Evolutionary conservation across 1,284 basidiomycete species (phyloP).

Genomic region (Cutaneotrichosporon sp.): DNA sequence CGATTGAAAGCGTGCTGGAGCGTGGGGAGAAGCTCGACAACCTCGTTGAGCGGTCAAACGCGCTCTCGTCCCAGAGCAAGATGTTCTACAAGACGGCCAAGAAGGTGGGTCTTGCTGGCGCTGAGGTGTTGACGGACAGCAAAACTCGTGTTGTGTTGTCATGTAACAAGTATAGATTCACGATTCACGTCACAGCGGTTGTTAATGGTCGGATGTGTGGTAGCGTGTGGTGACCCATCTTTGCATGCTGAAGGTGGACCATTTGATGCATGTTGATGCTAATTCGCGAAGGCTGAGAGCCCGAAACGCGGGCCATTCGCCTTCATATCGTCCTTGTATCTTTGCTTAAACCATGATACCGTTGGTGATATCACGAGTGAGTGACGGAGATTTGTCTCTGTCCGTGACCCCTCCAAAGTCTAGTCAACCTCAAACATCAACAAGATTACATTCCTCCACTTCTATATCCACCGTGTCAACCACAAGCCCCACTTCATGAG

Average conservation of each 20-base stretch:
- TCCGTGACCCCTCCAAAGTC: too few relatives aligned
- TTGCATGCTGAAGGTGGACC: background rate
- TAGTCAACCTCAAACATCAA: background rate
- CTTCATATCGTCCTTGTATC: too few relatives aligned
- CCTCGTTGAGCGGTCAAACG: constrained; percentile 90
- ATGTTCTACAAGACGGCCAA: constrained; percentile 93
- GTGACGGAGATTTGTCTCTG: too few relatives aligned
- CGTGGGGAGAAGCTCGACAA: constrained; percentile 97
- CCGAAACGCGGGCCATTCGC: too few relatives aligned
- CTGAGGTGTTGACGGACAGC: constrained; percentile 51
- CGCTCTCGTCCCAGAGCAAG: constrained; percentile 86
- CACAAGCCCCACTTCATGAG: background rate
- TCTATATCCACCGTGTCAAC: background rate
- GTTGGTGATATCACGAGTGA: too few relatives aligned
- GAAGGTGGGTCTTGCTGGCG: constrained; percentile 61
- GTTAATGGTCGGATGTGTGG: background rate
- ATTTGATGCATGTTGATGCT: constrained; percentile 6
- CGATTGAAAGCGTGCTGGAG: constrained; percentile 94
- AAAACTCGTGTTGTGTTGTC: constrained; percentile 67
- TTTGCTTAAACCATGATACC: too few relatives aligned
- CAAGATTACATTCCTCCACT: background rate
- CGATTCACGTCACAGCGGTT: constrained; percentile 5
- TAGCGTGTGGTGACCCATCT: background rate
- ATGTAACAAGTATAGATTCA: constrained; percentile 43
- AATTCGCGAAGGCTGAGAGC: background rate